These are phyloP conservation scores for Oryza glaberrima DNA, from an alignment of 176 grass and related monocot genomes.

Conservation along the genomic window DNA sequence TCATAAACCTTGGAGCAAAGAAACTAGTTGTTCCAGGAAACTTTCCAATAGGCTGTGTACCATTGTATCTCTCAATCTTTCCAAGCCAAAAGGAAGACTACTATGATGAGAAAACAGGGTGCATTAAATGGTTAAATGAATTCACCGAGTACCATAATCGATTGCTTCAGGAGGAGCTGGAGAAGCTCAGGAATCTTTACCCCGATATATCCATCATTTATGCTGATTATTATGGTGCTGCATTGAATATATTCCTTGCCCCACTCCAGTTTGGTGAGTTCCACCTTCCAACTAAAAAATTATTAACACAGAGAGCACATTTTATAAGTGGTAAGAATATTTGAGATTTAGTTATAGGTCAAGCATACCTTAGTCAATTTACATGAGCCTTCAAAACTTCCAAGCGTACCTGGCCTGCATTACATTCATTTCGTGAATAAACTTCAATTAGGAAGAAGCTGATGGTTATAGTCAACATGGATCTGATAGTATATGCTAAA, in stretches of 20 bases:
- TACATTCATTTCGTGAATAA: slow-evolving; percentile 25
- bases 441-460: neutral
- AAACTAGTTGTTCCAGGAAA: slow-evolving; percentile 87
- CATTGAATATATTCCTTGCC: slow-evolving; percentile 64
- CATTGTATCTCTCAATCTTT: slow-evolving; percentile 72
- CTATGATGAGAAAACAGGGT: slow-evolving; percentile 76
- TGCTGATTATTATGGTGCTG: slow-evolving; percentile 87
- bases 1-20: slow-evolving; percentile 83
- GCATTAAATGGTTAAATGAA: slow-evolving; percentile 85
- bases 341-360: neutral
- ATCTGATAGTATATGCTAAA: slow-evolving; percentile 9
- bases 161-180: slow-evolving; percentile 63
- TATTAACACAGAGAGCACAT: neutral
- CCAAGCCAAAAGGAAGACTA: slow-evolving; percentile 65
- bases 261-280: slow-evolving; percentile 84
- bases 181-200: slow-evolving; percentile 60
- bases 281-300: slow-evolving; percentile 13
- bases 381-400: neutral
- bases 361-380: slow-evolving; percentile 5
- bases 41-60: slow-evolving; percentile 85
- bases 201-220: slow-evolving; percentile 73
- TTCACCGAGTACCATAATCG: slow-evolving; percentile 68
- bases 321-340: slow-evolving; percentile 5
- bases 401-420: neutral
- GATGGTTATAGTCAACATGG: neutral